Evolutionary conservation across 176 grass and related monocot species (phyloP), one percentile per base, ranked within the genome.

Genomic region (Zea luxurians): DNA sequence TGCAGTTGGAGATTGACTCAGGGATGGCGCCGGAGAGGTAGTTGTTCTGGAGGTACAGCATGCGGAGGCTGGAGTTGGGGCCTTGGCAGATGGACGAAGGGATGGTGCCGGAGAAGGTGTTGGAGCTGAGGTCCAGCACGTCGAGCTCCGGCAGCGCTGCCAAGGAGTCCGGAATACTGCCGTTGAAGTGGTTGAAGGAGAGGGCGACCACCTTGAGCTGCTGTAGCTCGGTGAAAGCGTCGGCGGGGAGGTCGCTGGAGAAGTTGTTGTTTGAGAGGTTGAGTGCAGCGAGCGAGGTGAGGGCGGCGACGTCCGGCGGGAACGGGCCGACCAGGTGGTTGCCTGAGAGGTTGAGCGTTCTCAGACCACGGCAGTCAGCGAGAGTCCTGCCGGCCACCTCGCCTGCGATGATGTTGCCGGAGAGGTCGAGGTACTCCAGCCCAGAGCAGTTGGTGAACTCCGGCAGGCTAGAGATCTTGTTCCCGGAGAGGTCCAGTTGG

Each of bases 11-110:
- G 38, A 99, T 62, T 7, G 88, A 86, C 35, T 83, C 85, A 3
- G 96, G 96, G 76, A 99, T 95, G 67, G 27, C 35, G 61, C 88
- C 89, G 15, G 71, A 9, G 88, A 99, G 85, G 80, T 85, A 91
- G 81, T 99, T 99, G 86, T 99, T 93, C 90, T 99, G 96, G 13
- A 99, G 88, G 83, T 99, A 99, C 4, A 99, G 88, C 88, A 91
- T 77, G 53, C 84, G 85, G 37, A 99, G 75, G 49, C 63, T 64
- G 36, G 81, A 58, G 82, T 5, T 52, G 52, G 75, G 66, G 4
- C 43, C 84, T 13, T 50, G 83, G 78, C 96, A 99, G 37, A 99
- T 84, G 77, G 83, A 38, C 2, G 20, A 8, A 0, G 96, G 92
- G 71, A 99, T 91, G 10, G 90, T 68, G 64, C 96, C 92, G 6